Evolutionary conservation across 306 rosid genomes (phyloP).

Genomic region (Biancaea sappan): DNA sequence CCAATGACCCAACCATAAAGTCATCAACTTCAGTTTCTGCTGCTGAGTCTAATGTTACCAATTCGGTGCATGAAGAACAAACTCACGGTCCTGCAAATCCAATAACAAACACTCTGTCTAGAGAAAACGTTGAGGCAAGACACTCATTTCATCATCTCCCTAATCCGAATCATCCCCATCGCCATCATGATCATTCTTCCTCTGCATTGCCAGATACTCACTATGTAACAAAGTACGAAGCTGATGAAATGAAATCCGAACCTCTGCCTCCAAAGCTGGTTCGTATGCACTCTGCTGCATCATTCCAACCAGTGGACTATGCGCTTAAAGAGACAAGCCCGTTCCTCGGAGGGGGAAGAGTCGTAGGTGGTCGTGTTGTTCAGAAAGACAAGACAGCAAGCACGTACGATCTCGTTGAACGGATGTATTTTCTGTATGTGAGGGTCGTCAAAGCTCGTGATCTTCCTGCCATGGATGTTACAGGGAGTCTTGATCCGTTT

Average conservation of each 20-base stretch:
- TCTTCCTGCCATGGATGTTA: conserved; percentile 83
- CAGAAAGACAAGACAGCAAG: conserved; percentile 77
- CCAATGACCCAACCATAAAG: conserved; percentile 58
- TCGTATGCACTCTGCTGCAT: conserved; percentile 57
- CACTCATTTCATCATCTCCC: conserved; percentile 80
- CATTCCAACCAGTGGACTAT: conserved; percentile 74
- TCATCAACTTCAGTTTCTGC: conserved; percentile 51
- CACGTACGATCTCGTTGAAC: conserved; percentile 86
- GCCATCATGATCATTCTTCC: conserved; percentile 43
- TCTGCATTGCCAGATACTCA: conserved; percentile 45
- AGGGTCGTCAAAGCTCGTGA: conserved; percentile 87
- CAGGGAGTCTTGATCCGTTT: conserved; percentile 85
- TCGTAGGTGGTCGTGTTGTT: conserved; percentile 78
- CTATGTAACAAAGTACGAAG: conserved; percentile 54
- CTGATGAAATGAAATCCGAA: conserved; percentile 61
- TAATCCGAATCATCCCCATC: conserved; percentile 42
- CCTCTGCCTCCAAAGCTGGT: conserved; percentile 59
- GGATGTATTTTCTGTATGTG: conserved; percentile 85
- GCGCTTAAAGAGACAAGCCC: conserved; percentile 95
- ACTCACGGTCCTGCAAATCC: conserved; percentile 30
- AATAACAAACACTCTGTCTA: conserved; percentile 26
- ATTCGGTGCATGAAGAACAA: conserved; percentile 32
- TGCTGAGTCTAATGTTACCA: conserved; percentile 44
- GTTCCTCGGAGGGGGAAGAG: conserved; percentile 88
- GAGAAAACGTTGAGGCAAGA: conserved; percentile 44